These are phyloP conservation scores for Clavispora vitiphila DNA, from an alignment of 805 yeast species.

Conservation along the genomic window DNA sequence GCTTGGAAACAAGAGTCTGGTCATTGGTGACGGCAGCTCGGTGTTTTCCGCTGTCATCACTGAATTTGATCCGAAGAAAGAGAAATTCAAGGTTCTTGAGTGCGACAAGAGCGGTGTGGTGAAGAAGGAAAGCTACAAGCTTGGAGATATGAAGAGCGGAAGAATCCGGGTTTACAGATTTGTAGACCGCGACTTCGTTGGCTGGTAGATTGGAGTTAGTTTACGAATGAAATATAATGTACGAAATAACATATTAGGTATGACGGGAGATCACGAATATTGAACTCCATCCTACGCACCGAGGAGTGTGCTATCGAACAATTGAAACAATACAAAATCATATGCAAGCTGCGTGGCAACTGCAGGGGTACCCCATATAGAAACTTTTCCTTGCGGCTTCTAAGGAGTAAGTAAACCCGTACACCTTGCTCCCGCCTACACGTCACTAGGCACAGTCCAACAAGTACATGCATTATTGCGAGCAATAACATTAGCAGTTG, in stretches of 20 bases:
- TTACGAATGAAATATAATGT: neutral
- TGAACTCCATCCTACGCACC: too few species aligned
- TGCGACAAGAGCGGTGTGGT: slow-evolving; percentile 46
- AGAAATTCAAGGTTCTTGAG: slow-evolving; percentile 65
- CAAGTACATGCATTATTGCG: too few species aligned
- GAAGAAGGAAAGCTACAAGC: slow-evolving; percentile 55
- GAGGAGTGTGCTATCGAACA: too few species aligned
- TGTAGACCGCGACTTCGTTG: slow-evolving; percentile 66
- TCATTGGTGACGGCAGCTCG: slow-evolving; percentile 50
- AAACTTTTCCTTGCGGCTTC: neutral
- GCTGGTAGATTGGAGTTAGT: slow-evolving; percentile 47
- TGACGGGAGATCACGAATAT: too few species aligned
- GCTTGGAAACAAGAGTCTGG: slow-evolving; percentile 30
- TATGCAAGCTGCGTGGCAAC: neutral
- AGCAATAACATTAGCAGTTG: neutral
- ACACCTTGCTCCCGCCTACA: neutral
- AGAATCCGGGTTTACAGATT: slow-evolving; percentile 74
- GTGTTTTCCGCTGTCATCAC: slow-evolving; percentile 51
- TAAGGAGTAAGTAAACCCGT: neutral
- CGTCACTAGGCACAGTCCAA: neutral
- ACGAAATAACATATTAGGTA: neutral
- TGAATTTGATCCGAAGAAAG: slow-evolving; percentile 71
- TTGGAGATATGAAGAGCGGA: slow-evolving; percentile 74
- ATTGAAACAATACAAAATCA: too few species aligned
- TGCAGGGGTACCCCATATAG: neutral